A percentile compares a stretch with the other conserved stretches of the same genome.
phyloP scores from a whole-genome alignment of 352 stramenopile species.

The Phytophthora fragariaefolia region DNA sequence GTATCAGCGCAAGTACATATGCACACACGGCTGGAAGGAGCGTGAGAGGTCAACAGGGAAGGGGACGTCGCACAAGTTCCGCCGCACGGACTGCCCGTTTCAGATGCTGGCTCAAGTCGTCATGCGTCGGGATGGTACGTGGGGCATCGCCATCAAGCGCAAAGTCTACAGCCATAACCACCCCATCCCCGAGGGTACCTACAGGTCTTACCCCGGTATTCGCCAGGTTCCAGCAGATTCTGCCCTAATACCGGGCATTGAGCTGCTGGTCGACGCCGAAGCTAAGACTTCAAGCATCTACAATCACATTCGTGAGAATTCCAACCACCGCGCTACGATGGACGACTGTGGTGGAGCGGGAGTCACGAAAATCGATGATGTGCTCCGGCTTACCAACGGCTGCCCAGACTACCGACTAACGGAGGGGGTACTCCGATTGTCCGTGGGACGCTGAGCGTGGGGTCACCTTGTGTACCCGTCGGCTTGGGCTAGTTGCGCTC shows the following conservation, averaged over 20 bases:
- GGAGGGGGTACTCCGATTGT: no score
- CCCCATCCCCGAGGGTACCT: neutral
- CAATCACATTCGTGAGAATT: conserved; percentile 17
- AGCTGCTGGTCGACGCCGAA: conserved; percentile 11
- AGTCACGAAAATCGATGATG: no score
- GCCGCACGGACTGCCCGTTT: conserved; percentile 5
- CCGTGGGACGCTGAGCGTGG: no score
- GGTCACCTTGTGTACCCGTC: no score
- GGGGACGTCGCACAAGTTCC: conserved; percentile 1
- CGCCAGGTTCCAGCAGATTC: conserved; percentile 10
- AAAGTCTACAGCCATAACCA: conserved; percentile 15
- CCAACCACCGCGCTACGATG: conserved; percentile 13
- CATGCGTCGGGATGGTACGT: neutral
- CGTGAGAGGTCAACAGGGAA: conserved; percentile 4
- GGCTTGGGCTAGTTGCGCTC: no score
- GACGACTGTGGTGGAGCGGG: no score
- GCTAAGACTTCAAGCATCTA: conserved; percentile 8
- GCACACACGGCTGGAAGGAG: conserved; percentile 5
- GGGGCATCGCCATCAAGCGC: conserved; percentile 10
- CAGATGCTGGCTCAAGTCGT: conserved; percentile 21
- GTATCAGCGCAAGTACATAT: conserved; percentile 16
- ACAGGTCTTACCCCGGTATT: conserved; percentile 27
- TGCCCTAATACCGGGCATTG: conserved; percentile 5
- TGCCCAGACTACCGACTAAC: no score
- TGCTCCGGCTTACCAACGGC: no score